phyloP scores from a whole-genome alignment of 139 green algal genomes.

The Tetraselmis striata region DNA sequence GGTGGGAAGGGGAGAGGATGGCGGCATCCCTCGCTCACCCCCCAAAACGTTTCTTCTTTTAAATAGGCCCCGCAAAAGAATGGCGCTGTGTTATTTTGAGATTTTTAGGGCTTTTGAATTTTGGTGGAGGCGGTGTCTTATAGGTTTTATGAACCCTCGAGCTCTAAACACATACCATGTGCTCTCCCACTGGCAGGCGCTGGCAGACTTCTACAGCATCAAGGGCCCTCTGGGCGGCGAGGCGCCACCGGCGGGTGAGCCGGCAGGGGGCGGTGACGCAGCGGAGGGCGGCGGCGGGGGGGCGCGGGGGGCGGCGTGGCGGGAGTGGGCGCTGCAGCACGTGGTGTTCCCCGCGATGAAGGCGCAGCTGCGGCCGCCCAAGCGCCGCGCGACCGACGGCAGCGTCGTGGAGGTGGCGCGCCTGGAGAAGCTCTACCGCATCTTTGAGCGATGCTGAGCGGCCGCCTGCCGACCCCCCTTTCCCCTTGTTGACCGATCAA shows the following conservation, averaged over 20 bases:
- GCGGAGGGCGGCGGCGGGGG: slow-evolving; percentile 4
- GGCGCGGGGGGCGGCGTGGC: slow-evolving; percentile 8
- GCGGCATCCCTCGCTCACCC: too few relatives aligned
- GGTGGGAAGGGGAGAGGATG: too few relatives aligned
- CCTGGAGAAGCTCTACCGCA: slow-evolving; percentile 80
- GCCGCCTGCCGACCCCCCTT: background rate
- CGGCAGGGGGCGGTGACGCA: background rate
- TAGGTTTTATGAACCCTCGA: too few relatives aligned
- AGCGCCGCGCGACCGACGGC: slow-evolving; percentile 47
- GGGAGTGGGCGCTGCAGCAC: slow-evolving; percentile 31
- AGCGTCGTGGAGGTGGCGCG: slow-evolving; percentile 71
- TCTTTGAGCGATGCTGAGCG: slow-evolving; percentile 86
- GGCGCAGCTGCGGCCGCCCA: slow-evolving; percentile 35
- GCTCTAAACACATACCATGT: too few relatives aligned
- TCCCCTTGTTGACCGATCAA: too few relatives aligned
- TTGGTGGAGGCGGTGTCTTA: too few relatives aligned
- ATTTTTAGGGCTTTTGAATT: too few relatives aligned
- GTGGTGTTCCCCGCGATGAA: slow-evolving; percentile 22
- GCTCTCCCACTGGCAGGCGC: too few relatives aligned
- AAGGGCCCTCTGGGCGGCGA: background rate
- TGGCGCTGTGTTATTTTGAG: too few relatives aligned
- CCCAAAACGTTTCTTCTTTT: too few relatives aligned
- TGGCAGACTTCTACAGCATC: background rate
- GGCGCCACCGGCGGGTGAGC: background rate
- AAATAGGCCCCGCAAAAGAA: too few relatives aligned